A percentile compares a stretch with the other conserved stretches of the same genome.
Evolutionary conservation across 495 filamentous ascomycete genomes (phyloP).

Genomic region (Aspergillus campestris): DNA sequence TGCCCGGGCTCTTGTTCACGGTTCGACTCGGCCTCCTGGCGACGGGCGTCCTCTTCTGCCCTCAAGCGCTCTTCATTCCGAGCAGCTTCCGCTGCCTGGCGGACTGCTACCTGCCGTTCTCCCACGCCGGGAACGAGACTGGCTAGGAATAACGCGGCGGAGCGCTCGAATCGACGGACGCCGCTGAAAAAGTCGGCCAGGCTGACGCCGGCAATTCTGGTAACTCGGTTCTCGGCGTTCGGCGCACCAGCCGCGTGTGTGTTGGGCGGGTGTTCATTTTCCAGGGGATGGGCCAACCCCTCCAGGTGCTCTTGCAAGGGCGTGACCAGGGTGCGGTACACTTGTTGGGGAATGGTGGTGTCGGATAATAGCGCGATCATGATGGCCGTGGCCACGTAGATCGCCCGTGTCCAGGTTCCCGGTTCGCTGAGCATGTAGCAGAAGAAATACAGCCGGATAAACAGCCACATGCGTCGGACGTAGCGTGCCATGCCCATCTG

Average conservation of each 20-base stretch:
- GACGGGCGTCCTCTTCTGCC: conserved; percentile 25
- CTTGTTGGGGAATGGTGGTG: conserved; percentile 50
- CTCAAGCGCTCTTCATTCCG: conserved; percentile 42
- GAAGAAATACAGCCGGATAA: conserved; percentile 68
- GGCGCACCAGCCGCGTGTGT: conserved; percentile 19
- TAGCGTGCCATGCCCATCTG: conserved; percentile 40
- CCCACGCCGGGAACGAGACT: conserved; percentile 80
- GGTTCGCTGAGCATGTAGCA: conserved; percentile 71
- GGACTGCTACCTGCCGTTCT: conserved; percentile 68
- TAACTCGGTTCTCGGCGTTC: conserved; percentile 14
- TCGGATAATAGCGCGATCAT: conserved; percentile 56
- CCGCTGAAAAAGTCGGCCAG: conserved; percentile 4
- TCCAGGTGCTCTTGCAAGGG: conserved; percentile 66
- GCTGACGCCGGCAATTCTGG: conserved; percentile 2
- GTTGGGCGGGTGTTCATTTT: conserved; percentile 15
- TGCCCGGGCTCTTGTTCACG: neutral
- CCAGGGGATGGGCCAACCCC: conserved; percentile 52
- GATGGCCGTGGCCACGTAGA: conserved; percentile 53
- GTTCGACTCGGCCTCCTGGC: conserved; percentile 5
- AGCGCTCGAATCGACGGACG: conserved; percentile 59
- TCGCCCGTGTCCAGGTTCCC: conserved; percentile 60
- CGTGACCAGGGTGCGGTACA: conserved; percentile 48
- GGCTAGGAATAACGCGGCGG: conserved; percentile 72
- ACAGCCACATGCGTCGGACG: conserved; percentile 62
- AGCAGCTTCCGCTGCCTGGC: conserved; percentile 53